Evolutionary conservation across 495 filamentous ascomycete species (phyloP), one percentile per base, ranked within the genome.

Genomic region (Venustampulla echinocandica): DNA sequence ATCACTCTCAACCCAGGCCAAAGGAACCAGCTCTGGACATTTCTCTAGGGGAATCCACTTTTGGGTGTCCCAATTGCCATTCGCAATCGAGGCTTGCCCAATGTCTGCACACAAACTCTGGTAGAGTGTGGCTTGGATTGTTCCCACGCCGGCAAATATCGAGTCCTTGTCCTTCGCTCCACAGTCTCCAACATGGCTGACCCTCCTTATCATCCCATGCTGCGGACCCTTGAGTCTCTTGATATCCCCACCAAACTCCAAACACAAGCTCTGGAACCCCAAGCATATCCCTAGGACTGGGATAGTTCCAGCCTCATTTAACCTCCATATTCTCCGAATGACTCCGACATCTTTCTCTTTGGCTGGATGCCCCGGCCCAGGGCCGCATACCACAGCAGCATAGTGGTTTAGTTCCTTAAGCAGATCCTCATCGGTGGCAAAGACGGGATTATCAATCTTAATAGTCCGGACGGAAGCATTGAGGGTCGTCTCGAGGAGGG

Each of bases 201-300:
- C 70, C 24, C 66, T 68, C 42, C 77, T 70, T 0, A 90, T 77
- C 56, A 93, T 80, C 1, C 90, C 90, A 66, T 97, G 90, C 45
- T 88, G 68, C 2, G 86, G 86, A 30, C 76, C 71, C 13, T 64
- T 61, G 17, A 94, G 63, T 25, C 75, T 69, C 36, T 77, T 62
- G 27, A 95, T 75, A 4, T 61, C 58, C 0, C 78, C 80, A 1
- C 88, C 87, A 50, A 78, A 77, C 30, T 73, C 73, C 21, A 79
- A 61, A 19, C 80, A 80, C 41, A 98, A 61, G 56, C 82, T 89
- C 63, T 98, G 92, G 56, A 95, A 93, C 0, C 92, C 92, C 0
- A 97, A 71, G 56, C 90, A 98, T 30, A 98, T 88, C 1, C 92
- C 92, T 20, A 96, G 69, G 10, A 90, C 79, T 0, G 90, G 90